Conservation (phyloP, 2,329 filamentous ascomycete genomes). For the Xylariales sp. region DNA sequence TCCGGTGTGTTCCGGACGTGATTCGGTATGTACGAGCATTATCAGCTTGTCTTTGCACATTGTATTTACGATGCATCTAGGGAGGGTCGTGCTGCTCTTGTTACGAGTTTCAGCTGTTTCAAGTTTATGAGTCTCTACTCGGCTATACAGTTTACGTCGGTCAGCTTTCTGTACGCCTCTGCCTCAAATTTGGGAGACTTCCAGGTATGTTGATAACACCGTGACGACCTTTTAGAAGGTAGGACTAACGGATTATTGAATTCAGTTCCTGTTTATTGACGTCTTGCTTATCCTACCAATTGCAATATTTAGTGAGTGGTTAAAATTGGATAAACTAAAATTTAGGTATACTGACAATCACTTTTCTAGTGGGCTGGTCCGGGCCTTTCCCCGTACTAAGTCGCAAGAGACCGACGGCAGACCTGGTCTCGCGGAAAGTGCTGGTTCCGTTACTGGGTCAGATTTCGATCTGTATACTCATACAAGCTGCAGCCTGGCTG, state of each 20-base stretch:
- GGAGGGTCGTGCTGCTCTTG: constrained; percentile 87
- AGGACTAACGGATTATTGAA: constrained; percentile 12
- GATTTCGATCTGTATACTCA: constrained; percentile 72
- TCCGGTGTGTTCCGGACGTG: constrained; percentile 88
- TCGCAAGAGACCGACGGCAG: constrained; percentile 83
- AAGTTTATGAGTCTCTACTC: constrained; percentile 99
- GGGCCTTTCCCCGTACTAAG: constrained; percentile 74
- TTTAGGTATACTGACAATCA: constrained; percentile 28
- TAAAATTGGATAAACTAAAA: constrained; percentile 4
- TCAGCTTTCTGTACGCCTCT: constrained; percentile 92
- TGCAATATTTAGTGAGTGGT: constrained; percentile 82
- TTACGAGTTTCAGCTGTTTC: constrained; percentile 99
- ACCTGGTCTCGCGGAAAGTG: constrained; percentile 89
- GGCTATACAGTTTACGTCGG: constrained; percentile 97
- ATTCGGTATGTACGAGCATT: too few relatives aligned
- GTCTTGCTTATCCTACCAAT: constrained; percentile 89
- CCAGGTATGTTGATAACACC: too few relatives aligned
- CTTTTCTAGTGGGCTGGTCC: constrained; percentile 99
- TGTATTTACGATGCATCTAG: too few relatives aligned
- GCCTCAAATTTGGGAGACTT: constrained; percentile 96
- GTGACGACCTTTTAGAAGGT: too few relatives aligned
- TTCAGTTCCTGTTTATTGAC: constrained; percentile 89
- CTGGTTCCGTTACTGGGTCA: constrained; percentile 85
- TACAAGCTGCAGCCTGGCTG: constrained; percentile 72
- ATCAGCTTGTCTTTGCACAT: too few relatives aligned